phyloP scores from a whole-genome alignment of 2,329 filamentous ascomycete species.

The Cordyceps sp. region DNA sequence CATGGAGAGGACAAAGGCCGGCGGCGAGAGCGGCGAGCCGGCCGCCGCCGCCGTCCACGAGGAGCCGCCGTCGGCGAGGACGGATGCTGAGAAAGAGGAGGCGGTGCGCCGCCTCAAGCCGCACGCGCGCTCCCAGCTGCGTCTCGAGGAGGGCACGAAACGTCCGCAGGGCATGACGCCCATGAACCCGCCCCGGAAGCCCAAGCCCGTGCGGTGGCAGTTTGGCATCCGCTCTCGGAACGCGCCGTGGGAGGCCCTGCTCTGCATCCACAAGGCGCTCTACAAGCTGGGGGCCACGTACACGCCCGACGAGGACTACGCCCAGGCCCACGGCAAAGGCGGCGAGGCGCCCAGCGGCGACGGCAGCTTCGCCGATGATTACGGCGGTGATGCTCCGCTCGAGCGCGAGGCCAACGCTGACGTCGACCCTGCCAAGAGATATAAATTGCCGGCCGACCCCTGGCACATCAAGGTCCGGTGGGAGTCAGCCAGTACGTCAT shows the following conservation, averaged over 20 bases:
- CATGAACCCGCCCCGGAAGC: constrained; percentile 48
- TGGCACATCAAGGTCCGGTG: constrained; percentile 91
- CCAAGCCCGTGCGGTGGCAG: constrained; percentile 82
- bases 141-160: constrained; percentile 45
- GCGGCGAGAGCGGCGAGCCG: constrained; percentile 24
- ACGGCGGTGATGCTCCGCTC: constrained; percentile 17
- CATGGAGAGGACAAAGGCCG: constrained; percentile 55
- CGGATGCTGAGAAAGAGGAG: constrained; percentile 64
- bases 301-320: constrained; percentile 49
- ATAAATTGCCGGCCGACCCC: constrained; percentile 79
- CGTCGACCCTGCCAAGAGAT: constrained; percentile 43
- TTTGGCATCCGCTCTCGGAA: constrained; percentile 94
- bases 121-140: constrained; percentile 56
- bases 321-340: constrained; percentile 27
- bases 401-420: constrained; percentile 18
- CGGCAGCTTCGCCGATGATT: constrained; percentile 23
- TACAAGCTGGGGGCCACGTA: constrained; percentile 79
- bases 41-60: constrained; percentile 27
- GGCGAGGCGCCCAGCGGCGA: constrained; percentile 17
- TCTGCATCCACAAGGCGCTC: constrained; percentile 89
- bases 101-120: constrained; percentile 70
- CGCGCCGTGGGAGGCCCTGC: constrained; percentile 80
- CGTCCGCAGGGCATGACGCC: constrained; percentile 47
- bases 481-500: constrained; percentile 64
- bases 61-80: constrained; percentile 32